phyloP scores from a whole-genome alignment of 306 rosid genomes.

The Mimosa bimucronata region DNA sequence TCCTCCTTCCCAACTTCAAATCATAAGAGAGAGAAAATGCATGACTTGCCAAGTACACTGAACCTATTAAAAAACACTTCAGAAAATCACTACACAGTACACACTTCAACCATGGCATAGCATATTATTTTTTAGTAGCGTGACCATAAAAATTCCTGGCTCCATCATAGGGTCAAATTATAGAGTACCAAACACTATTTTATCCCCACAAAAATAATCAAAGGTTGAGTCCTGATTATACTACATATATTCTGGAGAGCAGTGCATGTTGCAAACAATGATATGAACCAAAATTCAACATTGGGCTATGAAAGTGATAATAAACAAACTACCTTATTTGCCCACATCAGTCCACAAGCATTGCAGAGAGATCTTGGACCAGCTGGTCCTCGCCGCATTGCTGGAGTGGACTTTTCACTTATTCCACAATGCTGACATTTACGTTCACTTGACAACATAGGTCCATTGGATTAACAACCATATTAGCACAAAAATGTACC shows the following conservation, averaged over 20 bases:
- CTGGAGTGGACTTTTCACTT: conserved; percentile 65
- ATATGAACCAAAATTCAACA: neutral
- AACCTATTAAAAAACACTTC: neutral
- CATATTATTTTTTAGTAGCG: neutral
- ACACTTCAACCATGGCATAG: conserved; percentile 2
- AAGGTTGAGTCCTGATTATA: neutral
- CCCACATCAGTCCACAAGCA: conserved; percentile 71
- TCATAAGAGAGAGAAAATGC: neutral
- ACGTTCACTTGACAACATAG: conserved; percentile 45
- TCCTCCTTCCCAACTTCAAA: conserved; percentile 37
- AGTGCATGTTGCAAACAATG: neutral
- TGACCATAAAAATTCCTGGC: conserved; percentile 8
- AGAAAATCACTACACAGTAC: conserved; percentile 2
- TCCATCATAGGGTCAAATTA: neutral
- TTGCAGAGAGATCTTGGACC: conserved; percentile 68
- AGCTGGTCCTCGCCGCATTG: conserved; percentile 68
- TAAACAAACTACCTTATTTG: conserved; percentile 27
- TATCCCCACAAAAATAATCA: conserved; percentile 7
- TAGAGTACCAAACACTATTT: neutral
- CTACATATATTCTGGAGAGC: neutral
- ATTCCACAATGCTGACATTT: conserved; percentile 66
- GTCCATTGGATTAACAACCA: conserved; percentile 24
- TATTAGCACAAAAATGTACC: conserved; percentile 25
- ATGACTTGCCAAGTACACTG: neutral
- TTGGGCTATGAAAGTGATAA: neutral